A percentile compares a stretch with the other conserved stretches of the same genome.
phyloP scores from a whole-genome alignment of 2,329 filamentous ascomycete species.

The Polytolypa hystricis region DNA sequence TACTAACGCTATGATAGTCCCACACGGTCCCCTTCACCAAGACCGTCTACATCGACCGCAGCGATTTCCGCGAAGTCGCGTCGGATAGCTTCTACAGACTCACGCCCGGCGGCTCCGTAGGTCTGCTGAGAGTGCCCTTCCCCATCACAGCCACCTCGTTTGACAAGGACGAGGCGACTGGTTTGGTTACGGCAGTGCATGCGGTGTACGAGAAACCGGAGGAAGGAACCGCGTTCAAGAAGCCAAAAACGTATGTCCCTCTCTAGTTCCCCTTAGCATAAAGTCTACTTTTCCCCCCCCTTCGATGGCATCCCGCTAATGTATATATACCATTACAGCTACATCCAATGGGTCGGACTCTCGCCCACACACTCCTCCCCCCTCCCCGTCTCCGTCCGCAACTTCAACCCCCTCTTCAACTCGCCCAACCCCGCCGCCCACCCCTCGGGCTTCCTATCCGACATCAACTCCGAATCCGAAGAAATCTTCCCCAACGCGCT shows the following conservation, averaged over 20 bases:
- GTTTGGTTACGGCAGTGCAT: constrained; percentile 54
- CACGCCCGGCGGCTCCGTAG: constrained; percentile 62
- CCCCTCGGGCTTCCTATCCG: constrained; percentile 68
- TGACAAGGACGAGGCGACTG: constrained; percentile 52
- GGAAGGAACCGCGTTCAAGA: constrained; percentile 52
- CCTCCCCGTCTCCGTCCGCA: constrained; percentile 58
- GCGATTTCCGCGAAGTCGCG: constrained; percentile 64
- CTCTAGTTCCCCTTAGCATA: not conserved
- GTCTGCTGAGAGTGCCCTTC: constrained; percentile 59
- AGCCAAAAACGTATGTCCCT: constrained; percentile 54
- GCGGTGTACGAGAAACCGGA: constrained; percentile 56
- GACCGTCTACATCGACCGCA: constrained; percentile 74
- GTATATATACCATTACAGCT: too few relatives aligned
- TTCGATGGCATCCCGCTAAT: too few relatives aligned
- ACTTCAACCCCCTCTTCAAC: constrained; percentile 77
- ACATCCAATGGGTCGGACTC: constrained; percentile 75
- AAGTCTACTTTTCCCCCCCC: not conserved
- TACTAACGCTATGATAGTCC: constrained; percentile 15
- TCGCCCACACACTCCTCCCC: constrained; percentile 51
- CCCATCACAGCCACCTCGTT: constrained; percentile 59
- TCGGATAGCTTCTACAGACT: constrained; percentile 67
- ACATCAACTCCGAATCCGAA: constrained; percentile 77
- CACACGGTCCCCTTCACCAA: constrained; percentile 57
- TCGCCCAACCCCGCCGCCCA: constrained; percentile 69
- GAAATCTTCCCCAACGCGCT: constrained; percentile 65